Evolutionary conservation across 2,329 filamentous ascomycete species (phyloP).

Genomic region (Aureobasidium sp.): DNA sequence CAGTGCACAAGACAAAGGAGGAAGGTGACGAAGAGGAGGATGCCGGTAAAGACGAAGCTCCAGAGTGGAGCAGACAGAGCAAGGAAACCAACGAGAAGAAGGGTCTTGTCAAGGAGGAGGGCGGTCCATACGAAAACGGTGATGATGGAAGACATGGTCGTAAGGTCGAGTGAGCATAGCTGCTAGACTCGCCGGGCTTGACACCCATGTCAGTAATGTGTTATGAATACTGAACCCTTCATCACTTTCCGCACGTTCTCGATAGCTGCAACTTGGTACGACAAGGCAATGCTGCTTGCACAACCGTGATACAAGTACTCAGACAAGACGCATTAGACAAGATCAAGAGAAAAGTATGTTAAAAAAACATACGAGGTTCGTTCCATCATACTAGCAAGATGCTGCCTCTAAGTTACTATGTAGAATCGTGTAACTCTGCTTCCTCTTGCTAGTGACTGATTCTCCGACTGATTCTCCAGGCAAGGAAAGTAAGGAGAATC

Average conservation of each 20-base stretch:
- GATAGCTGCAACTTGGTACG: background rate
- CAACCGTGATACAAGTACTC: too few species aligned
- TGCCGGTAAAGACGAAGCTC: constrained; percentile 53
- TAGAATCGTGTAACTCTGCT: background rate
- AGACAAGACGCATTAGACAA: background rate
- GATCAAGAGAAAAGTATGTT: background rate
- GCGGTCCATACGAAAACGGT: constrained; percentile 30
- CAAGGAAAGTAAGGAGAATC: background rate
- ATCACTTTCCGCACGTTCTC: background rate
- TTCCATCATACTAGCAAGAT: background rate
- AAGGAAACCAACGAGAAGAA: constrained; percentile 53
- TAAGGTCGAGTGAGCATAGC: constrained; percentile 10
- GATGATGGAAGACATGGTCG: constrained; percentile 32
- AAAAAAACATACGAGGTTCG: background rate
- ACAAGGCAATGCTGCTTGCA: too few species aligned
- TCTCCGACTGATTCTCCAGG: background rate
- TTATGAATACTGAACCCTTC: background rate
- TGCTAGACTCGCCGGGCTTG: background rate
- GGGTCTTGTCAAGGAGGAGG: constrained; percentile 45
- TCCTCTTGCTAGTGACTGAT: background rate
- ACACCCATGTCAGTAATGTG: background rate
- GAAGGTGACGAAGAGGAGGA: constrained; percentile 57
- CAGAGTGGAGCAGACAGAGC: constrained; percentile 50
- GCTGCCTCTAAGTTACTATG: background rate
- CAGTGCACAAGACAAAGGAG: constrained; percentile 57